phyloP scores from a whole-genome alignment of 352 stramenopile species.

The Globisporangium cylindrosporum region DNA sequence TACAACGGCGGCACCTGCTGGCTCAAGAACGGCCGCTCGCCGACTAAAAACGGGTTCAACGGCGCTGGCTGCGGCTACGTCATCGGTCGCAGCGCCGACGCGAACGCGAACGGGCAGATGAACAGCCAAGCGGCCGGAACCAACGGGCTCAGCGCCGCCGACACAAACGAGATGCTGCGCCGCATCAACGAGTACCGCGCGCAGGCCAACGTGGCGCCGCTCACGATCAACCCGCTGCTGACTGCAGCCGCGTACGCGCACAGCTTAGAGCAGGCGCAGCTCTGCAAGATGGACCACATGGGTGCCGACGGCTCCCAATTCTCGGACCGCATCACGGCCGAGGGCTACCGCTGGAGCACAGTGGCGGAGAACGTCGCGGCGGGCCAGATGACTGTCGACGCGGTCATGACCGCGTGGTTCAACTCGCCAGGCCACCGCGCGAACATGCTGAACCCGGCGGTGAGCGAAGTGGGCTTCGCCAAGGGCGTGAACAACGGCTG shows the following conservation, averaged over 20 bases:
- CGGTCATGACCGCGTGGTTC: conserved; percentile 46
- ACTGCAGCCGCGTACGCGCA: conserved; percentile 32
- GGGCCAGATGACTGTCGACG: conserved; percentile 27
- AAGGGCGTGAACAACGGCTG: conserved; percentile 11
- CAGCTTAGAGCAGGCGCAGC: conserved; percentile 37
- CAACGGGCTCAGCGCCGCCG: conserved; percentile 31
- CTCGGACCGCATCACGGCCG: conserved; percentile 33
- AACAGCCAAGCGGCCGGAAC: conserved; percentile 11
- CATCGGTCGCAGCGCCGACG: conserved; percentile 24
- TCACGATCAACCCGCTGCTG: conserved; percentile 41
- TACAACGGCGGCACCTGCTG: conserved; percentile 53
- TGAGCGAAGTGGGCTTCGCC: conserved; percentile 17
- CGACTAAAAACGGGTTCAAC: conserved; percentile 17
- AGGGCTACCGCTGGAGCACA: conserved; percentile 41
- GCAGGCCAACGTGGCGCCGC: conserved; percentile 26
- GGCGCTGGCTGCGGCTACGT: conserved; percentile 38
- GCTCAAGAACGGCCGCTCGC: conserved; percentile 35
- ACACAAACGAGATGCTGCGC: conserved; percentile 43
- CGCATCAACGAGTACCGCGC: conserved; percentile 50
- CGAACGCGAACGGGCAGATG: neutral
- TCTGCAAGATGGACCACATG: conserved; percentile 40
- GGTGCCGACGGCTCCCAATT: conserved; percentile 36
- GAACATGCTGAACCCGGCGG: conserved; percentile 36
- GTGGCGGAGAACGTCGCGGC: conserved; percentile 50
- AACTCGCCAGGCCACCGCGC: conserved; percentile 34